Base-by-base conservation (phyloP, 208 protist genomes). In the Sergeia podlipaevii region DNA sequence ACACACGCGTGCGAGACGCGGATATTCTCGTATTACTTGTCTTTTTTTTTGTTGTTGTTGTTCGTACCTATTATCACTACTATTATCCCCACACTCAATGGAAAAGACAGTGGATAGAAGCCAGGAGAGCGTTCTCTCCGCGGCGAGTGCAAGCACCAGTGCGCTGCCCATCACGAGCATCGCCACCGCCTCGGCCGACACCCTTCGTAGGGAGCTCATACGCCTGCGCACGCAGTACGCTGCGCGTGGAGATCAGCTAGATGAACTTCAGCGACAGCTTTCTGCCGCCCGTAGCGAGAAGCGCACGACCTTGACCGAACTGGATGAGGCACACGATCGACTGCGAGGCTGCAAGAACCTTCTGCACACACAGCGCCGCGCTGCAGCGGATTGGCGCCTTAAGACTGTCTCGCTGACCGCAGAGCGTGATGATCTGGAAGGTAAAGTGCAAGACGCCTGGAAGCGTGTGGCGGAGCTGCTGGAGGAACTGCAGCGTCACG, bases 391-490 rank as follows among this genome's bases (percentile, higher is more conserved):
- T 8, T 59, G 70, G 7, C 65, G 65, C 23, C 54, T 90, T 39
- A 13, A 28, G 13, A 47, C 69, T 8, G 57, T 71, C 30, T 45
- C 73, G 3, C 33, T 88, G 17, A 69, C 60, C 1, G 74, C 76
- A 10, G 78, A 89, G 64, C 70, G 80, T 27, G 80, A 89, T 45
- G 81, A 80, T 29, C 65, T 90, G 11, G 56, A 69, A 23, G 59
- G 18, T 10, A 79, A 78, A 47, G 59, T 90, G 42, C 58, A 60
- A 33, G 81, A 85, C 23, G 78, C 77, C 39, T 90, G 85, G 81
- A 26, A 67, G 18, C 65, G 46, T 13, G 67, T 84, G 7, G 80
- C 76, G 4, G 57, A 52, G 23, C 27, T 85, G 29, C 49, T 61
- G 13, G 55, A 70, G 10, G 43, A 52, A 0, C 57, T 72, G 41